Evolutionary conservation across 768 basidiomycete species (phyloP), one percentile per base, ranked within the genome.

Genomic region (Hirschioporus abietinus): DNA sequence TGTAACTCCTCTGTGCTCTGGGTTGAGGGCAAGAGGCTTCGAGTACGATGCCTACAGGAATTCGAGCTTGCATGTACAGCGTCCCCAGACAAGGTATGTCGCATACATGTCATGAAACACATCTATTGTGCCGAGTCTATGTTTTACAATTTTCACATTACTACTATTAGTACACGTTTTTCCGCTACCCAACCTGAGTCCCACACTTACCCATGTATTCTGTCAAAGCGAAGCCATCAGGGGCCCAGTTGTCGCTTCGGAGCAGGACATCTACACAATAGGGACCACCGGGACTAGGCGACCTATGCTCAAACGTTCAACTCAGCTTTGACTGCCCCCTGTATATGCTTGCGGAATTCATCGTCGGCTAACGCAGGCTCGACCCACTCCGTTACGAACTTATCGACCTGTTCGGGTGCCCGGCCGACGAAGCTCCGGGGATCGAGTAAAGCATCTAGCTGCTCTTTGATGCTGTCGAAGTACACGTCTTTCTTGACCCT

Each of bases 391-490:
- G 78, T 83, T 66, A 99, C 74, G 77, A 99, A 99, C 66, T 75
- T 81, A 76, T 95, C 93, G 15, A 98, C 96, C 81, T 99, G 97
- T 75, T 99, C 88, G 0, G 96, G 94, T 15, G 97, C 97, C 20
- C 96, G 83, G 1, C 97, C 96, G 62, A 97, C 86, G 76, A 99
- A 99, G 65, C 88, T 96, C 69, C 78, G 78, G 30, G 97, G 95
- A 62, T 98, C 89, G 67, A 99, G 81, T 70, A 99, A 77, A 42
- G 73, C 77, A 58, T 94, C 93, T 63, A 99, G 82, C 61, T 96
- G 85, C 63, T 73, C 81, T 72, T 90, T 90, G 78, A 99, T 95
- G 10, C 91, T 88, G 74, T 89, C 87, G 76, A 99, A 99, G 82
- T 96, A 99, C n/a, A 82, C 69, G 74, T 96, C 91, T 59, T 78